Evolutionary conservation across 441 rosid species (phyloP), one percentile per base, ranked within the genome.

Genomic region (Capsella rubella): DNA sequence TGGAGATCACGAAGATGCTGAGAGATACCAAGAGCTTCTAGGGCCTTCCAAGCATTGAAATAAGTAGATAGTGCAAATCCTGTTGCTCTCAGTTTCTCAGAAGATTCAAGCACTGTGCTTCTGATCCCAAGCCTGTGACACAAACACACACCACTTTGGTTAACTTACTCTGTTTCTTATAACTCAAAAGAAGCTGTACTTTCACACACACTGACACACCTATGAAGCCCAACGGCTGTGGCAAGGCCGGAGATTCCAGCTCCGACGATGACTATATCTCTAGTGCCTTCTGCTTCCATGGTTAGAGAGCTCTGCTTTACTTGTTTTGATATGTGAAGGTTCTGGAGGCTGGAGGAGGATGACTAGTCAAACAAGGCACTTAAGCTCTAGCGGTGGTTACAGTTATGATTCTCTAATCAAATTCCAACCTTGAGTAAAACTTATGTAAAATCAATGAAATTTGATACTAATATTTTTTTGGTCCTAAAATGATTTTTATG

Each of bases 171-270:
- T 62, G 25, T 37, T 29, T 25, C 3, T n/a, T 32, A 53, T 35
- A 32, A 35, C 63, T 57, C 35, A 12, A 32, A 62, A 55, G 32
- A 21, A 32, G 35, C 25, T 21, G 8, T 32, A 32, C 35, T 32
- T 32, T 32, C 8, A 32, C 35, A 32, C 28, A 43, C 15, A 13
- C 46, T 49, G 28, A 61, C 32, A 28, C 7, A 84, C 95, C 90
- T 85, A 74, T 88, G 86, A 52, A 91, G 97, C 8, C 90, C 97
- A 43, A 91, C 69, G 42, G 97, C 80, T 3, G 92, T 83, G 32
- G 96, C 53, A 39, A 91, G 95, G 15, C 97, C 93, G 21, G 94
- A 86, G 59, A 93, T 81, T 45, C 96, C 94, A 37, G 90, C 98
- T 51, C 97, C 92, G 0, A 88, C 86, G 43, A 85, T 93, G 73